Conservation (phyloP, 179 eudicot species). For the Beta lomatogona region DNA sequence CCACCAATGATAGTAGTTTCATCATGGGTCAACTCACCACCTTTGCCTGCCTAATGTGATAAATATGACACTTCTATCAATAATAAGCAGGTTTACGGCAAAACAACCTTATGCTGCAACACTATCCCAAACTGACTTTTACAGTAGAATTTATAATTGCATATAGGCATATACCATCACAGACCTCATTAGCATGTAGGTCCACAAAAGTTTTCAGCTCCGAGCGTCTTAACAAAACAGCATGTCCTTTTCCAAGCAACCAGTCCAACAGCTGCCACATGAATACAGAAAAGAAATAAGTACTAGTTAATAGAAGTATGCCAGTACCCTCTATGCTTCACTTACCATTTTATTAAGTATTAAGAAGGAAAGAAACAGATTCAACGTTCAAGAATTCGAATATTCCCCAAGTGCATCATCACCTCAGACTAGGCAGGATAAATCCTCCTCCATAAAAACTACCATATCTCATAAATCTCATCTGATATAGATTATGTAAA, state of each 20-base stretch:
- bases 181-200: slow-evolving; percentile 72
- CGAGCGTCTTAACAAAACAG: slow-evolving; percentile 62
- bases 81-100: background rate
- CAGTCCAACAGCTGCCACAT: slow-evolving; percentile 58
- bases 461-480: background rate
- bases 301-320: background rate
- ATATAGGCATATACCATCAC: background rate
- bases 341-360: background rate
- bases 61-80: background rate
- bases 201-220: slow-evolving; percentile 76
- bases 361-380: background rate
- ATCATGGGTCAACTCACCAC: slow-evolving; percentile 74
- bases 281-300: background rate
- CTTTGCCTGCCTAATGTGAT: slow-evolving; percentile 68
- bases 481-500: background rate
- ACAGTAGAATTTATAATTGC: background rate
- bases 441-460: background rate
- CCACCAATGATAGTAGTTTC: slow-evolving; percentile 82
- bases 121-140: background rate
- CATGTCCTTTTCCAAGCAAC: slow-evolving; percentile 64
- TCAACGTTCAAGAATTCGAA: background rate
- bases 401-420: background rate
- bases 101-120: background rate
- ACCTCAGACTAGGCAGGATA: background rate
- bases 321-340: background rate